phyloP scores from a whole-genome alignment of 345 rosid species.

The Populus davidiana region DNA sequence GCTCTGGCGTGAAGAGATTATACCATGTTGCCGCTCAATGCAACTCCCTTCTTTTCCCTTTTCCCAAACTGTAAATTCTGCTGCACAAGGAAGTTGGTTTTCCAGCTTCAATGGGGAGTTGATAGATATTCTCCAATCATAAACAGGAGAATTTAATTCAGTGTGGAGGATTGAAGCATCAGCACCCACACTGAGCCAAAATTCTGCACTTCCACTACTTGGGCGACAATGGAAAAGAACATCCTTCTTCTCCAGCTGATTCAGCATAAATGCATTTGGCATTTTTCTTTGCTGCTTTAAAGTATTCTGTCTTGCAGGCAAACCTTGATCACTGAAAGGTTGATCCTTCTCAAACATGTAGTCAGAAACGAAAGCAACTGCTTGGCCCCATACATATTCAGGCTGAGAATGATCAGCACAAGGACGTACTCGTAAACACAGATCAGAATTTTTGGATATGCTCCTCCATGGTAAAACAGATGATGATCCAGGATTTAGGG shows the following conservation, averaged over 20 bases:
- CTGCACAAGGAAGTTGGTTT: slow-evolving; percentile 88
- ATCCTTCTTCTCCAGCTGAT: slow-evolving; percentile 91
- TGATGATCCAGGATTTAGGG: slow-evolving; percentile 66
- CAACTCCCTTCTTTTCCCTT: slow-evolving; percentile 67
- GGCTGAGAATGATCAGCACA: slow-evolving; percentile 42
- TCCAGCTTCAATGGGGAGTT: slow-evolving; percentile 88
- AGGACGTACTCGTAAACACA: slow-evolving; percentile 75
- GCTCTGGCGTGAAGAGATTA: slow-evolving; percentile 54
- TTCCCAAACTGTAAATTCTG: slow-evolving; percentile 86
- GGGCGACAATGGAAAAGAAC: slow-evolving; percentile 62
- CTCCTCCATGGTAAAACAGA: slow-evolving; percentile 81
- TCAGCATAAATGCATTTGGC: slow-evolving; percentile 55
- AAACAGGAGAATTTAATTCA: slow-evolving; percentile 85
- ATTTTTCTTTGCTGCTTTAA: slow-evolving; percentile 55
- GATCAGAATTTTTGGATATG: slow-evolving; percentile 59
- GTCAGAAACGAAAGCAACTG: slow-evolving; percentile 56
- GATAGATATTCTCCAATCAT: slow-evolving; percentile 91
- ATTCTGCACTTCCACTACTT: slow-evolving; percentile 51
- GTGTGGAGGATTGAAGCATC: slow-evolving; percentile 92
- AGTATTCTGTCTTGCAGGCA: slow-evolving; percentile 55
- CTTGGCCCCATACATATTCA: slow-evolving; percentile 67
- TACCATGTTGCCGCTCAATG: slow-evolving; percentile 62
- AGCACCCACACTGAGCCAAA: slow-evolving; percentile 86
- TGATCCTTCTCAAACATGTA: slow-evolving; percentile 62
- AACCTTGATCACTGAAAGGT: slow-evolving; percentile 61